A percentile compares a stretch with the other conserved stretches of the same genome.
Evolutionary conservation across 306 rosid species (phyloP).

Genomic region (Carpinus fangiana): DNA sequence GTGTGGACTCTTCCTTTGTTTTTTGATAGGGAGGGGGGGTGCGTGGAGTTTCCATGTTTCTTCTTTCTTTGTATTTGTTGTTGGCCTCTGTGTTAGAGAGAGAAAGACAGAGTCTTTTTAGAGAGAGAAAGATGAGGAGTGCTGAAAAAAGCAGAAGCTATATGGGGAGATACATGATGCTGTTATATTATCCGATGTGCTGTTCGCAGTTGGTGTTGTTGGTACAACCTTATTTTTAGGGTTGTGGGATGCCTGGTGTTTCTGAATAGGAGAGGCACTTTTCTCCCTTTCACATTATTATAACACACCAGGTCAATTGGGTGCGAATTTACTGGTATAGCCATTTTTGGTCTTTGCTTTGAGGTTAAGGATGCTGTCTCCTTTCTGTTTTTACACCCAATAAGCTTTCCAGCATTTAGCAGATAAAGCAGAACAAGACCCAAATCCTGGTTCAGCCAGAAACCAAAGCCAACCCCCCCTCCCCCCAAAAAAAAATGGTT

Average conservation of each 20-base stretch:
- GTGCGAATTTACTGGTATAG: constrained; percentile 30
- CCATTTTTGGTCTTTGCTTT: constrained; percentile 31
- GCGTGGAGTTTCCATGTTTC: constrained; percentile 76
- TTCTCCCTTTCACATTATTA: constrained; percentile 10
- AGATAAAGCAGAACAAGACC: constrained; percentile 31
- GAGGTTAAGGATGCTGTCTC: constrained; percentile 14
- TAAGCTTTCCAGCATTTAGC: constrained; percentile 38
- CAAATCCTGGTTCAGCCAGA: constrained; percentile 31
- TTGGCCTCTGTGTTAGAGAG: constrained; percentile 50
- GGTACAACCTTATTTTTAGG: constrained; percentile 52
- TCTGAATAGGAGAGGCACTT: constrained; percentile 9
- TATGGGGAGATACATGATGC: constrained; percentile 33
- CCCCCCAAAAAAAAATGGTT: neutral
- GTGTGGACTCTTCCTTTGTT: constrained; percentile 59
- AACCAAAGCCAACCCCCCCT: no score
- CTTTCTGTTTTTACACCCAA: constrained; percentile 35
- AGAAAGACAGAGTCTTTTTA: constrained; percentile 33
- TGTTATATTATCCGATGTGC: constrained; percentile 38
- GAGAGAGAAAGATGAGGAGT: constrained; percentile 26
- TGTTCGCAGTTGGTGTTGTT: constrained; percentile 40
- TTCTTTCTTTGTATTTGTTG: constrained; percentile 47
- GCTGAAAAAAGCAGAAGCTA: constrained; percentile 30
- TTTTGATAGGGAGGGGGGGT: constrained; percentile 44
- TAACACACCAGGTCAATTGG: constrained; percentile 27
- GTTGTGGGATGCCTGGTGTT: constrained; percentile 41